phyloP scores from a whole-genome alignment of 2,329 filamentous ascomycete genomes.

The Cladosporium sp. region DNA sequence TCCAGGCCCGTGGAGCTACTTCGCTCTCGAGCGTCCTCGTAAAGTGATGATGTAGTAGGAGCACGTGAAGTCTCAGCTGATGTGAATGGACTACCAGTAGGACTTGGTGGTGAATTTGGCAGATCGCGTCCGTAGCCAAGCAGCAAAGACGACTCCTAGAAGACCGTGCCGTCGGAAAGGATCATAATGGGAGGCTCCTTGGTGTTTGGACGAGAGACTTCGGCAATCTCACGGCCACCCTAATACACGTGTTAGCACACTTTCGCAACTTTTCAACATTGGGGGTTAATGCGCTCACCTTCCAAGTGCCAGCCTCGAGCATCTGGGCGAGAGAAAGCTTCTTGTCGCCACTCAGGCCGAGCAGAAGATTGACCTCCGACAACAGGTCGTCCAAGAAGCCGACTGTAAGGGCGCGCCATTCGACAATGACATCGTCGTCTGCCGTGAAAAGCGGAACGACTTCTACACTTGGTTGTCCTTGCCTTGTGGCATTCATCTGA shows the following conservation, averaged over 20 bases:
- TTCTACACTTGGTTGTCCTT: constrained; percentile 67
- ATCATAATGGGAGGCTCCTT: constrained; percentile 96
- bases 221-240: constrained; percentile 89
- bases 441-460: constrained; percentile 70
- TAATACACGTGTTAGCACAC: constrained; percentile 20
- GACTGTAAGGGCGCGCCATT: constrained; percentile 73
- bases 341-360: constrained; percentile 67
- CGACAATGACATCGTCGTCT: constrained; percentile 73
- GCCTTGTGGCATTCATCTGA: constrained; percentile 65
- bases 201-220: constrained; percentile 91
- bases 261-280: background rate
- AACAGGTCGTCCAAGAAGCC: constrained; percentile 69
- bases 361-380: constrained; percentile 61
- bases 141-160: constrained; percentile 51
- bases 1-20: background rate
- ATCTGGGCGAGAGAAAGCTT: constrained; percentile 77
- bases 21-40: background rate
- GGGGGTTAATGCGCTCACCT: constrained; percentile 35
- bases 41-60: background rate
- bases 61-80: background rate
- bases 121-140: constrained; percentile 24
- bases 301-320: constrained; percentile 95
- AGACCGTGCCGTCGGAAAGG: constrained; percentile 92
- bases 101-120: constrained; percentile 3
- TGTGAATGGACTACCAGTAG: background rate